Conservation (phyloP, 805 yeast genomes). For the Schwanniomyces vanrijiae region DNA sequence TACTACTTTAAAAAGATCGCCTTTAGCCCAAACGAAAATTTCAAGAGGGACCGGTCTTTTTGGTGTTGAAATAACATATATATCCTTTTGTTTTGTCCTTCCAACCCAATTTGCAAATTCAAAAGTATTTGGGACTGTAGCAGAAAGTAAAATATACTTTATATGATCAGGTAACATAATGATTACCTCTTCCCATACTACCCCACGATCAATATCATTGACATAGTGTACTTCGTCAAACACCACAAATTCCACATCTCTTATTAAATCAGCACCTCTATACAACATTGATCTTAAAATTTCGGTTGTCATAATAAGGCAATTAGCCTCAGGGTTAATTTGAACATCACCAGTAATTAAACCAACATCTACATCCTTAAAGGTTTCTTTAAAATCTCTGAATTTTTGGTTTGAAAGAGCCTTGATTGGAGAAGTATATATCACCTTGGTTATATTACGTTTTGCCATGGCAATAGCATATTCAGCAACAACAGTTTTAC, state of each 20-base stretch:
- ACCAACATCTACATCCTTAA: constrained; percentile 85
- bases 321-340: constrained; percentile 93
- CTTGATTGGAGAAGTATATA: constrained; percentile 93
- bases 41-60: constrained; percentile 96
- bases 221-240: constrained; percentile 98
- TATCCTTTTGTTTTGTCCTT: constrained; percentile 91
- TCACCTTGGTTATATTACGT: constrained; percentile 94
- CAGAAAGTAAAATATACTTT: constrained; percentile 85
- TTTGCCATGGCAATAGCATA: constrained; percentile 97
- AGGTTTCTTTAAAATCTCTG: constrained; percentile 79
- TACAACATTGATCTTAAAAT: constrained; percentile 93
- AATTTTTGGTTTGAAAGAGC: constrained; percentile 89
- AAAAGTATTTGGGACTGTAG: constrained; percentile 97
- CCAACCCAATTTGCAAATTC: constrained; percentile 99
- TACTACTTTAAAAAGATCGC: constrained; percentile 68
- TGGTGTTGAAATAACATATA: constrained; percentile 93
- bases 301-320: constrained; percentile 97
- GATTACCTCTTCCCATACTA: constrained; percentile 98
- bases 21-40: constrained; percentile 81
- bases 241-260: constrained; percentile 96
- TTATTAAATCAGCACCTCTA: constrained; percentile 91
- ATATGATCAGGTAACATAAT: constrained; percentile 97
- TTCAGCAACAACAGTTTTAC: constrained; percentile 97
- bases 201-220: constrained; percentile 95
- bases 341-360: constrained; percentile 97